Evolutionary conservation across 176 grass and related monocot species (phyloP).

Genomic region (Aegilops tauschii): DNA sequence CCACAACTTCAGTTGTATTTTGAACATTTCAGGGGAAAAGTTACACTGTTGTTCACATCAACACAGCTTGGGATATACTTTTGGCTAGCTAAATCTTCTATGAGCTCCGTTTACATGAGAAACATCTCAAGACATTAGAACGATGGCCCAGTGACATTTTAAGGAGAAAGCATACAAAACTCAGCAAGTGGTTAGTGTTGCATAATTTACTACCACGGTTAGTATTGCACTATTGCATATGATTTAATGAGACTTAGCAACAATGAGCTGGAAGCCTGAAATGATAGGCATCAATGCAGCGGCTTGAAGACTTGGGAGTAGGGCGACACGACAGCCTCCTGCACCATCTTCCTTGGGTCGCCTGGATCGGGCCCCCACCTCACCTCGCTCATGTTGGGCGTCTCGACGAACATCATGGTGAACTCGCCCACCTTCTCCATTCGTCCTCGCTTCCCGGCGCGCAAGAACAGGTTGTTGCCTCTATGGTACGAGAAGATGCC

Average conservation of each 20-base stretch:
- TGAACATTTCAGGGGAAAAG: neutral
- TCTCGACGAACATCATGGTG: conserved; percentile 83
- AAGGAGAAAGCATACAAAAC: neutral
- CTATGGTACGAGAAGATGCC: conserved; percentile 84
- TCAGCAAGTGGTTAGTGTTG: no score
- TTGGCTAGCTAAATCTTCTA: neutral
- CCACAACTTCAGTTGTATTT: neutral
- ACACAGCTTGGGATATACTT: neutral
- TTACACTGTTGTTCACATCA: neutral
- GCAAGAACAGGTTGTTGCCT: conserved; percentile 52
- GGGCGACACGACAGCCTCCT: conserved; percentile 51
- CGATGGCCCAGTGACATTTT: neutral
- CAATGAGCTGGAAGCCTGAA: neutral
- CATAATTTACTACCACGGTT: no score
- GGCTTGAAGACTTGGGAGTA: conserved; percentile 58
- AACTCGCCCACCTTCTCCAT: conserved; percentile 66
- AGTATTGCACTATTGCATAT: no score
- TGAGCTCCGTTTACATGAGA: neutral
- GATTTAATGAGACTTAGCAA: neutral
- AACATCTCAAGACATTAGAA: neutral
- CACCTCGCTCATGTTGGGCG: conserved; percentile 90
- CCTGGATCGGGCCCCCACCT: conserved; percentile 33
- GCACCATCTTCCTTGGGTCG: conserved; percentile 47
- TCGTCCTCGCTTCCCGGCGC: conserved; percentile 60
- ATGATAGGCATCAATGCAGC: conserved; percentile 6